phyloP scores from a whole-genome alignment of 176 grass and related monocot genomes.

The Oryza coarctata region DNA sequence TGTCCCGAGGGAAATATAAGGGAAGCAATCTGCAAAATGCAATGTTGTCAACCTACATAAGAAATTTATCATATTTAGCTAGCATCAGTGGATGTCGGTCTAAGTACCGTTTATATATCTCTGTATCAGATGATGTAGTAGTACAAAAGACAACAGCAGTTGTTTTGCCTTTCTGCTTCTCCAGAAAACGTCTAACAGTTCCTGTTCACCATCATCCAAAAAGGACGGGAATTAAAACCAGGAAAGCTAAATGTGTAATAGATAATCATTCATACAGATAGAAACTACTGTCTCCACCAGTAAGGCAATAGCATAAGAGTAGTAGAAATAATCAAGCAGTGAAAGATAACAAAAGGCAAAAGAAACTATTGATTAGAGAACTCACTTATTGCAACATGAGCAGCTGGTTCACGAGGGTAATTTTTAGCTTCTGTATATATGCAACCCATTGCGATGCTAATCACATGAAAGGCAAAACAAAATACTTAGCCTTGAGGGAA shows the following conservation, averaged over 20 bases:
- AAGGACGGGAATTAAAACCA: constrained; percentile 23
- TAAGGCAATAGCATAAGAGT: neutral
- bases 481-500: constrained; percentile 20
- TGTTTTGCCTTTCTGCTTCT: constrained; percentile 95
- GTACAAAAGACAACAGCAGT: constrained; percentile 88
- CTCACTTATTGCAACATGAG: constrained; percentile 99
- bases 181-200: constrained; percentile 87
- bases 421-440: constrained; percentile 97
- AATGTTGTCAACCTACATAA: constrained; percentile 12
- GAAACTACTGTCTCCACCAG: neutral
- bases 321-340: constrained; percentile 9
- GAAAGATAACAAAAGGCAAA: constrained; percentile 22
- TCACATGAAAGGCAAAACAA: constrained; percentile 31
- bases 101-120: constrained; percentile 90
- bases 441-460: constrained; percentile 90
- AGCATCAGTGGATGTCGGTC: neutral
- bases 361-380: constrained; percentile 17
- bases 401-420: constrained; percentile 94
- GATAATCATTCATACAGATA: constrained; percentile 7
- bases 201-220: constrained; percentile 51
- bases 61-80: constrained; percentile 17
- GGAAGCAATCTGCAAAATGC: constrained; percentile 76
- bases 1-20: constrained; percentile 94
- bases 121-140: constrained; percentile 72
- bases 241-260: neutral